phyloP scores from a whole-genome alignment of 2,329 filamentous ascomycete genomes.

The Pseudohalonectria lignicola region DNA sequence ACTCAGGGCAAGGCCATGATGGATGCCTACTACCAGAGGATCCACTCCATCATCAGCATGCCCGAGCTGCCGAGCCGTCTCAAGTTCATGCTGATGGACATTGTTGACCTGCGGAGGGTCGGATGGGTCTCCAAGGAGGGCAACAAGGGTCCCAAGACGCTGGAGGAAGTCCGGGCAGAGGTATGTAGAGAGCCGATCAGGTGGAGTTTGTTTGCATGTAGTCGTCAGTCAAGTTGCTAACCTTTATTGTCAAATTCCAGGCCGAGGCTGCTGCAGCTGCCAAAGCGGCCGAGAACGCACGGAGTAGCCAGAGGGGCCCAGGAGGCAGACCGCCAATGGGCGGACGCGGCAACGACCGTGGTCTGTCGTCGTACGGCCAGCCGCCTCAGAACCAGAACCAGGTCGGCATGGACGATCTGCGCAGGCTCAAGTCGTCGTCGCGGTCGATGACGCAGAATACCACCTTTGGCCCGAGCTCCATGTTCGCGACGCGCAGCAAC shows the following conservation, averaged over 20 bases:
- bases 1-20: constrained; percentile 62
- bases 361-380: constrained; percentile 64
- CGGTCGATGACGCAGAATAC: constrained; percentile 51
- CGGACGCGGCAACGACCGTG: constrained; percentile 69
- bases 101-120: constrained; percentile 68
- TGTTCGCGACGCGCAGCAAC: constrained; percentile 83
- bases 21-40: constrained; percentile 87
- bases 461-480: constrained; percentile 70
- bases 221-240: neutral
- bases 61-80: constrained; percentile 77
- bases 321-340: constrained; percentile 59
- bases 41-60: constrained; percentile 69
- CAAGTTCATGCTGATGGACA: constrained; percentile 93
- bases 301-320: constrained; percentile 51
- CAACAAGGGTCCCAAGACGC: constrained; percentile 94
- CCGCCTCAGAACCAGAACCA: constrained; percentile 79
- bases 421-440: constrained; percentile 61
- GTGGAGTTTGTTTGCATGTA: neutral
- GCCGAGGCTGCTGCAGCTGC: constrained; percentile 67
- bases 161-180: constrained; percentile 80
- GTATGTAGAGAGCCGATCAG: constrained; percentile 22
- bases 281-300: constrained; percentile 64
- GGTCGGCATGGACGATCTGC: constrained; percentile 83
- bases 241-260: constrained; percentile 23
- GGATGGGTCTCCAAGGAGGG: constrained; percentile 80